Percentiles rank a stretch among this genome's conserved stretches.
Conservation (phyloP, 1,284 basidiomycete species). For the Mycena citricolor region DNA sequence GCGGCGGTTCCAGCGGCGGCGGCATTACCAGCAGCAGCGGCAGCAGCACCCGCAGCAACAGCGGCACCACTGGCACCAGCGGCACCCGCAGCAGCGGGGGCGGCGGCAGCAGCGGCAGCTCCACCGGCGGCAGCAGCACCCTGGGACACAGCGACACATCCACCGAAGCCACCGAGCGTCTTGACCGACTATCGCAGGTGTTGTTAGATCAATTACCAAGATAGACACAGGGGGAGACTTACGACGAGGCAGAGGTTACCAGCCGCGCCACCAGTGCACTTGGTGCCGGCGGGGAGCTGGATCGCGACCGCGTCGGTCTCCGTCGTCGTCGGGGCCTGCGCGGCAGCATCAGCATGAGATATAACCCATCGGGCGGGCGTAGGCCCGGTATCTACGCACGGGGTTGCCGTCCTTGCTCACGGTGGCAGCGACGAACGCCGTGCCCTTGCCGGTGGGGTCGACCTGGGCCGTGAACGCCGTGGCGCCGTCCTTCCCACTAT, state of each 20-base stretch:
- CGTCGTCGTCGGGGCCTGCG: conserved; percentile 26
- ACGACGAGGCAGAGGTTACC: conserved; percentile 35
- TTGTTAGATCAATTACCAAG: background rate
- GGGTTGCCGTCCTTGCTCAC: conserved; percentile 37
- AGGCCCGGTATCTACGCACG: conserved; percentile 24
- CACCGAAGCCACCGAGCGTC: conserved; percentile 38
- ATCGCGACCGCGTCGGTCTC: conserved; percentile 33
- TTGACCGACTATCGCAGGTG: conserved; percentile 7
- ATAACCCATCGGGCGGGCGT: background rate
- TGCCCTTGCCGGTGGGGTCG: conserved; percentile 38
- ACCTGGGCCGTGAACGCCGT: conserved; percentile 28
- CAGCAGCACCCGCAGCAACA: background rate
- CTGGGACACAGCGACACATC: conserved; percentile 37
- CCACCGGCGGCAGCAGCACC: conserved; percentile 6
- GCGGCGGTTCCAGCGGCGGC: background rate
- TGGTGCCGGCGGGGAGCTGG: conserved; percentile 36
- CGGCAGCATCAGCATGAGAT: conserved; percentile 9
- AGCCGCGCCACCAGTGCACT: conserved; percentile 37
- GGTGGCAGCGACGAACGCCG: conserved; percentile 33
- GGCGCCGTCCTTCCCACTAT: conserved; percentile 23
- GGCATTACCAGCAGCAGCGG: background rate
- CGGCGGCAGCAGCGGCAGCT: conserved; percentile 2
- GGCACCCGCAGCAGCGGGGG: conserved; percentile 13
- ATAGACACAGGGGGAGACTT: conserved; percentile 28
- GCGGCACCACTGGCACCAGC: background rate